These are phyloP conservation scores for Trypethelium eluteriae DNA, from an alignment of 495 filamentous ascomycete genomes.

Conservation along the genomic window DNA sequence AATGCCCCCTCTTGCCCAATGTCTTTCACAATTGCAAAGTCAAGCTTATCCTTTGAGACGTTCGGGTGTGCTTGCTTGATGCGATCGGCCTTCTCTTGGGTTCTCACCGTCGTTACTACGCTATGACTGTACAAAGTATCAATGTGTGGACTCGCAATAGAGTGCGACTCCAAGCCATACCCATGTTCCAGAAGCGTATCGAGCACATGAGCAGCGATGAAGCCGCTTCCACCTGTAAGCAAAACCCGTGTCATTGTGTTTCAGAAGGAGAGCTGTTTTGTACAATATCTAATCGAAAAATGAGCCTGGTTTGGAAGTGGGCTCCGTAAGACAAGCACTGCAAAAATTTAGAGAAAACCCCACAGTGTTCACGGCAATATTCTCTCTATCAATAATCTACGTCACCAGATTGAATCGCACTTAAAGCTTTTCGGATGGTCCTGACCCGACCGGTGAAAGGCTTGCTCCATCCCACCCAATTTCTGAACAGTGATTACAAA, in stretches of 20 bases:
- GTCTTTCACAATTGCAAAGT: constrained; percentile 72
- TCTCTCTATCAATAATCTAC: too few species aligned
- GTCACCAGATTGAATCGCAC: too few species aligned
- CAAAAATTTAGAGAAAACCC: too few species aligned
- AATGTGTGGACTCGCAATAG: background rate
- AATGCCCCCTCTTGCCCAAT: constrained; percentile 70
- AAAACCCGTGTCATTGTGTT: constrained; percentile 51
- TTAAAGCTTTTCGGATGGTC: too few species aligned
- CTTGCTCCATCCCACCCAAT: too few species aligned
- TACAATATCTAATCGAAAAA: background rate
- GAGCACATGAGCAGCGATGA: constrained; percentile 73
- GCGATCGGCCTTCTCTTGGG: constrained; percentile 65
- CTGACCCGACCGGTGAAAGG: too few species aligned
- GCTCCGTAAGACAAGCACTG: too few species aligned
- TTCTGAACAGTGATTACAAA: too few species aligned
- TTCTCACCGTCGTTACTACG: constrained; percentile 79
- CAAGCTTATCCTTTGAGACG: constrained; percentile 54
- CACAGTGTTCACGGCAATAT: too few species aligned
- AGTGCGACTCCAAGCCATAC: constrained; percentile 25
- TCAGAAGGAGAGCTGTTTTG: background rate
- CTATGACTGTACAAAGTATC: constrained; percentile 43
- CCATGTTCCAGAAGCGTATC: constrained; percentile 61
- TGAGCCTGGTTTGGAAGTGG: background rate
- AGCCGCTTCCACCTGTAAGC: constrained; percentile 60
- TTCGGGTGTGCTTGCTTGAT: constrained; percentile 62